Base-by-base conservation (phyloP, 768 basidiomycete species). In the Russula lepida region DNA sequence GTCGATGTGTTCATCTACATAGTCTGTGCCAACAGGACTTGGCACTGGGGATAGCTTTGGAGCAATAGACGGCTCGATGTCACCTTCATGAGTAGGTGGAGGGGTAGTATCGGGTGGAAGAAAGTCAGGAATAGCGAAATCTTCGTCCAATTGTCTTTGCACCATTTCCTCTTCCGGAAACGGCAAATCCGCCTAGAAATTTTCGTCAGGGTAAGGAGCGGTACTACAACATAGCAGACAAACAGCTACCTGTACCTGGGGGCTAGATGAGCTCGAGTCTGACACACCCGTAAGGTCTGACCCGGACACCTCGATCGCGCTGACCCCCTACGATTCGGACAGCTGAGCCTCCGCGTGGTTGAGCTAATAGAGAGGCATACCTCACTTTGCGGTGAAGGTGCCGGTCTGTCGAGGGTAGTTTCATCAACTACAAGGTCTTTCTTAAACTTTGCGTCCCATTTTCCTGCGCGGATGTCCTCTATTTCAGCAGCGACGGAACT, bases 401-500 rank as follows among this genome's bases (percentile, higher is more conserved):
- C n/a, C 30, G 65, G 48, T 39, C 66, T 63, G 19, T 63, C 72
- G 17, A 39, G 17, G 30, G 15, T n/a, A 30, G 60, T 48, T 33
- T 58, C 54, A 58, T 63, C 17, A 48, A 30, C 25, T 37, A 52
- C 68, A 68, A 75, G 69, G 64, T 76, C 66, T 59, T 69, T 68
- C 62, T 67, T 72, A 19, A 86, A 80, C 65, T 73, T 74, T 52
- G 77, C 75, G 67, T 88, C 86, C 81, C 84, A 83, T 55, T 73
- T 71, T 1, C 90, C 89, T 13, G 79, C 74, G 28, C 85, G 84
- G 62, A 93, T 88, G 2, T 84, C 83, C 53, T 89, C 83, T 48
- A 94, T 89, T 72, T 95, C 92, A 3, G 79, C 73, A 21, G 85
- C 77, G 15, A 93, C 76, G 35, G 72, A 73, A 72, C 91, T 92